Base-by-base conservation (phyloP, 768 basidiomycete genomes). In the Tylopilus balloui region DNA sequence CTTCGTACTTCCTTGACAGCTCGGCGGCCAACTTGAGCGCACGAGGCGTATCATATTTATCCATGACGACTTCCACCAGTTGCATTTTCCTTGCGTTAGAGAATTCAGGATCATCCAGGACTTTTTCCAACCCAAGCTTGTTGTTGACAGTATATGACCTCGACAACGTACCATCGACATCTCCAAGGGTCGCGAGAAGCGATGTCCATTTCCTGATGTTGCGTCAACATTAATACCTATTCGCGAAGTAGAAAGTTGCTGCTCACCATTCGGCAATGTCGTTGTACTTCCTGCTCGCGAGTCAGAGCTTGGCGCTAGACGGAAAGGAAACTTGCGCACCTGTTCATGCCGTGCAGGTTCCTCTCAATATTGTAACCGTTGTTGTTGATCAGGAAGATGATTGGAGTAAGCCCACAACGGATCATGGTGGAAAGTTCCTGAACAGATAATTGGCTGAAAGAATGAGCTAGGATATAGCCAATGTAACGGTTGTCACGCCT, bases 351-450 rank as follows among this genome's bases (percentile, higher is more conserved):
- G 52, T 92, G 87, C 37, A 88, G 73, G 54, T 74, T 78, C 15
- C 86, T 78, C 71, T 98, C 94, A 45, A 98, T 92, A 17, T 88
- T 88, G 69, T 95, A 95, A 0, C 89, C 86, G 15, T 71, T 73
- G 64, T 90, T 91, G 66, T 90, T 90, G 42, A 91, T 66, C 17
- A 91, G 72, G 66, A 93, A 93, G 27, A 93, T 75, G 66, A 92
- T 89, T 5, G 95, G 93, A 54, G 76, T 84, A 28, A 94, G 65
- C 8, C 76, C 79, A 47, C 78, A 67, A 35, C 76, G 77, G 39
- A 93, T 77, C 86, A 95, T 94, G 0, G 87, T 84, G 5, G 89
- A 86, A 13, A 91, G 64, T 60, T 94, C 90, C 66, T 93, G 91
- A 6, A 88, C 82, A 0, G 84, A 83, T 17, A 90, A 69, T 71